These are phyloP conservation scores for Begonia masoniana DNA, from an alignment of 306 rosid genomes.

Conservation along the genomic window DNA sequence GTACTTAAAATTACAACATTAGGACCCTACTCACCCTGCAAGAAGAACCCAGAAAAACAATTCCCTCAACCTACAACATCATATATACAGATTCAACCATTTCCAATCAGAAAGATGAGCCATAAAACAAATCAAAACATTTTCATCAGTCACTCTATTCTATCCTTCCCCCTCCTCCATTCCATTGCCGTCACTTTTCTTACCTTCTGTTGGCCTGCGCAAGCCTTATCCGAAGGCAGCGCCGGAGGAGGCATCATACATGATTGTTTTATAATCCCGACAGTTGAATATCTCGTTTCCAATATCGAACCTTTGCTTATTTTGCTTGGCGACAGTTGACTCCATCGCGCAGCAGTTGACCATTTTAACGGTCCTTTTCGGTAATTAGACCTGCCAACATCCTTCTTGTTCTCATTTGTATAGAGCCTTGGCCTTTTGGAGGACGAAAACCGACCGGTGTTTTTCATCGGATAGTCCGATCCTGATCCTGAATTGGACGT, in stretches of 20 bases:
- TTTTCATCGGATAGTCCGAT: slow-evolving; percentile 28
- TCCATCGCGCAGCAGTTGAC: slow-evolving; percentile 66
- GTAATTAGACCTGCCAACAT: slow-evolving; percentile 21
- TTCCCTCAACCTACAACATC: slow-evolving; percentile 9
- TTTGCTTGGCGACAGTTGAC: slow-evolving; percentile 57
- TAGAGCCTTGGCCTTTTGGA: slow-evolving; percentile 69
- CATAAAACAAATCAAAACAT: not conserved
- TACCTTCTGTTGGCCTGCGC: slow-evolving; percentile 36
- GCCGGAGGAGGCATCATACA: slow-evolving; percentile 73
- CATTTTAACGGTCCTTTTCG: slow-evolving; percentile 45
- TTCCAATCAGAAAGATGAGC: slow-evolving; percentile 2
- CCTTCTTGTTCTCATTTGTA: slow-evolving; percentile 32
- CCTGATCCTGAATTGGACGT: slow-evolving; percentile 19
- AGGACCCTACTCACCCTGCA: slow-evolving; percentile 13
- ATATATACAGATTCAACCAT: slow-evolving; percentile 29
- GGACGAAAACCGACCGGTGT: slow-evolving; percentile 29
- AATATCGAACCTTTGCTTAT: slow-evolving; percentile 32
- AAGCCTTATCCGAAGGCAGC: slow-evolving; percentile 34
- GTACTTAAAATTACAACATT: slow-evolving; percentile 54
- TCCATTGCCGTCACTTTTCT: slow-evolving; percentile 54
- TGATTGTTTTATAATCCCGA: slow-evolving; percentile 35
- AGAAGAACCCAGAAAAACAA: slow-evolving; percentile 6
- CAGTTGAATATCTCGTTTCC: slow-evolving; percentile 27
- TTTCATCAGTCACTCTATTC: slow-evolving; percentile 32
- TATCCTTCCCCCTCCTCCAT: slow-evolving; percentile 67